A percentile compares a stretch with the other conserved stretches of the same genome.
Evolutionary conservation across 1,284 basidiomycete genomes (phyloP).

Genomic region (Xerocomus amazonicus): DNA sequence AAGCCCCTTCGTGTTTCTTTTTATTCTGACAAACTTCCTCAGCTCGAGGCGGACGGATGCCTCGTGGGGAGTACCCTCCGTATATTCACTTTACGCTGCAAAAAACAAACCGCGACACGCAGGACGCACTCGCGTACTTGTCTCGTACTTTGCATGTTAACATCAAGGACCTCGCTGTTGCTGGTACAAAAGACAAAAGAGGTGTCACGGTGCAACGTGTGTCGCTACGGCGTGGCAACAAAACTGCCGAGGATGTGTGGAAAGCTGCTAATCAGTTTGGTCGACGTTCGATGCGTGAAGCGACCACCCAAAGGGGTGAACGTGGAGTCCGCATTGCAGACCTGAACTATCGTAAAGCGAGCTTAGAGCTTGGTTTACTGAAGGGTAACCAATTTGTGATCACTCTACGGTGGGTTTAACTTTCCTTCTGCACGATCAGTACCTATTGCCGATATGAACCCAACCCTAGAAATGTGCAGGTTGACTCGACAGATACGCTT

Average conservation of each 20-base stretch:
- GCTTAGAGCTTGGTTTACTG: constrained; percentile 89
- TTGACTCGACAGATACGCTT: constrained; percentile 67
- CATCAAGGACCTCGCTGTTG: constrained; percentile 80
- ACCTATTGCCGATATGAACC: constrained; percentile 5
- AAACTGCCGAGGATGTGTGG: constrained; percentile 86
- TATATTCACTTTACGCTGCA: constrained; percentile 97
- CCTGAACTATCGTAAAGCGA: constrained; percentile 76
- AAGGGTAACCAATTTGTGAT: constrained; percentile 97
- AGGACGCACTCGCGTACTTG: constrained; percentile 85
- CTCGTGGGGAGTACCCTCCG: constrained; percentile 69
- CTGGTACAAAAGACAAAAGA: constrained; percentile 98
- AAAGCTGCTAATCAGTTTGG: constrained; percentile 68
- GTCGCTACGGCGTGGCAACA: constrained; percentile 74
- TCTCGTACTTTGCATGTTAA: constrained; percentile 73
- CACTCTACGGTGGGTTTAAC: constrained; percentile 70
- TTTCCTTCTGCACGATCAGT: not conserved
- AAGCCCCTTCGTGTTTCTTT: not conserved
- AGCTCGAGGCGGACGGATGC: constrained; percentile 40
- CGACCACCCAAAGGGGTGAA: constrained; percentile 74
- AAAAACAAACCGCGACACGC: constrained; percentile 97
- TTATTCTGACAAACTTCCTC: constrained; percentile 6
- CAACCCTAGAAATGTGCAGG: constrained; percentile 70
- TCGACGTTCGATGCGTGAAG: constrained; percentile 56
- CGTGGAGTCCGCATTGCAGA: constrained; percentile 89
- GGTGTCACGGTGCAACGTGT: constrained; percentile 95